A percentile compares a stretch with the other conserved stretches of the same genome.
Conservation (phyloP, 495 filamentous ascomycete species). For the Evansstolkia leycettana region DNA sequence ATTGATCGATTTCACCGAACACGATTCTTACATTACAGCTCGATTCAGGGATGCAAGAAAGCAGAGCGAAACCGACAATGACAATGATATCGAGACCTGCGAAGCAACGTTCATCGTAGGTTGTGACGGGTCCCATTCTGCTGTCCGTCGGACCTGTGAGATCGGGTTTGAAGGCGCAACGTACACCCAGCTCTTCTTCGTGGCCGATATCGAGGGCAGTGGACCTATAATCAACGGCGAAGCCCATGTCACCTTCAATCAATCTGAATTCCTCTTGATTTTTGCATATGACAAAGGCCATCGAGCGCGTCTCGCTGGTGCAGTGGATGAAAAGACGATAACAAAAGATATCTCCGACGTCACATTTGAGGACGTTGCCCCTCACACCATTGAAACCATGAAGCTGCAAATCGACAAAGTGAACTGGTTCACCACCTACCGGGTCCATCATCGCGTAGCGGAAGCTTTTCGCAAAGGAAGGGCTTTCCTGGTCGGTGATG, state of each 20-base stretch:
- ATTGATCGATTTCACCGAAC: conserved; percentile 15
- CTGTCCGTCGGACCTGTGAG: conserved; percentile 14
- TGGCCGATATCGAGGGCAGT: conserved; percentile 21
- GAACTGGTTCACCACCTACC: conserved; percentile 26
- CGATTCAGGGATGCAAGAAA: conserved; percentile 7
- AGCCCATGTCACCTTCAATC: conserved; percentile 15
- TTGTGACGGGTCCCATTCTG: conserved; percentile 24
- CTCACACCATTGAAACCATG: conserved; percentile 8
- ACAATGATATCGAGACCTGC: conserved; percentile 8
- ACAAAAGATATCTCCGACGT: conserved; percentile 9
- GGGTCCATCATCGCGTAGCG: conserved; percentile 21
- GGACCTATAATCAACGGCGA: conserved; percentile 23
- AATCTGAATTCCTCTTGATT: conserved; percentile 16
- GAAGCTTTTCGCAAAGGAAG: conserved; percentile 15
- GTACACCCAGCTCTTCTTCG: conserved; percentile 21
- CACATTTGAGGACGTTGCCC: conserved; percentile 18
- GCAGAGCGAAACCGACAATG: background rate
- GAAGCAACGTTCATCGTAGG: conserved; percentile 22
- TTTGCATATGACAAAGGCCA: conserved; percentile 13
- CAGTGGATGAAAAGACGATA: conserved; percentile 7
- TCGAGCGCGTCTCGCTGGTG: conserved; percentile 15
- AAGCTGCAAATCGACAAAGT: conserved; percentile 17
- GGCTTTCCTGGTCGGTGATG: conserved; percentile 27
- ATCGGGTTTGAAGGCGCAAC: conserved; percentile 21
- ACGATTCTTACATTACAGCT: conserved; percentile 14